phyloP scores from a whole-genome alignment of 805 yeast species.

The Blastobotrys attinorum region DNA sequence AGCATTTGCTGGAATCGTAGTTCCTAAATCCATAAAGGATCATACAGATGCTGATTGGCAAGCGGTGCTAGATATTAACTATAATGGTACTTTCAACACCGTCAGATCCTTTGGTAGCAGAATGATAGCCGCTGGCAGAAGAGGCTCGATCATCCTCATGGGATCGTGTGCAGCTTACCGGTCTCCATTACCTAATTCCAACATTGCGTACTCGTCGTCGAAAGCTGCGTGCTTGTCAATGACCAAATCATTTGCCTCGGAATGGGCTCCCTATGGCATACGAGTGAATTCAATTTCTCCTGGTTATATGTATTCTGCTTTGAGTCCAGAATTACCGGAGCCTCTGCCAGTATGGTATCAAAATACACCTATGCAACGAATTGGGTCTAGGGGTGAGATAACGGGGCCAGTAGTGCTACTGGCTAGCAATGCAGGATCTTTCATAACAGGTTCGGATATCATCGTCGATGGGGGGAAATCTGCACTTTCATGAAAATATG shows the following conservation, averaged over 20 bases:
- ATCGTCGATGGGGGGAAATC: slow-evolving; percentile 5
- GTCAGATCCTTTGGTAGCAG: slow-evolving; percentile 4
- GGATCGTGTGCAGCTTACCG: slow-evolving; percentile 5
- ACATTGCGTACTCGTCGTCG: slow-evolving; percentile 1
- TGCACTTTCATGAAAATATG: too few species aligned
- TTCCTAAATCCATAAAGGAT: slow-evolving; percentile 1
- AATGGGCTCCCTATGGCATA: slow-evolving; percentile 7
- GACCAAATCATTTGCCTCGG: slow-evolving; percentile 6
- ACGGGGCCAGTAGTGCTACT: slow-evolving; percentile 2
- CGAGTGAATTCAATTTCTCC: slow-evolving; percentile 5
- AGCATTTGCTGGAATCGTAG: slow-evolving; percentile 7
- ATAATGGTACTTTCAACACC: slow-evolving; percentile 4
- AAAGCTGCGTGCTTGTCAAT: slow-evolving; percentile 3
- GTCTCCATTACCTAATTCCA: slow-evolving; percentile 1
- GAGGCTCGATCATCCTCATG: slow-evolving; percentile 7
- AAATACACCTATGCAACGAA: slow-evolving; percentile 1
- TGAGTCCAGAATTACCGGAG: background rate
- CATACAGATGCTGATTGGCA: slow-evolving; percentile 4
- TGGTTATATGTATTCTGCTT: slow-evolving; percentile 2
- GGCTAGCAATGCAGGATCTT: slow-evolving; percentile 5
- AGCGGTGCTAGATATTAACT: slow-evolving; percentile 2
- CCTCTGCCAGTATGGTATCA: background rate
- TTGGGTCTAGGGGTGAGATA: slow-evolving; percentile 4
- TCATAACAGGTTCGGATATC: slow-evolving; percentile 4
- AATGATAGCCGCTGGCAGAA: slow-evolving; percentile 1